Conservation (phyloP, 2,329 filamentous ascomycete species). For the Didymella lethalis region DNA sequence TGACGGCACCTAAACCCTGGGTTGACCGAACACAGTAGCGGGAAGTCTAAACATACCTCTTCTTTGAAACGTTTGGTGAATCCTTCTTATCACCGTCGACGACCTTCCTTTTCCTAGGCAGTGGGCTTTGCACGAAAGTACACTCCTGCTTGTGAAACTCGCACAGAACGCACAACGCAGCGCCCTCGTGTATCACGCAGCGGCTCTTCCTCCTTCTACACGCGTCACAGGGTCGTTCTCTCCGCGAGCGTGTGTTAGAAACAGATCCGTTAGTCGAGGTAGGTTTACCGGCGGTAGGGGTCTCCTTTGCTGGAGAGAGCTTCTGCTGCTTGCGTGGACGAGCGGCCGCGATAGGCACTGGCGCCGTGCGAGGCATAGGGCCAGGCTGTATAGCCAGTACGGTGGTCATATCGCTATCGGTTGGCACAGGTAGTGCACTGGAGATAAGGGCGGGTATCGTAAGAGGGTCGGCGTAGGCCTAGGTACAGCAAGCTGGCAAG, state of each 20-base stretch:
- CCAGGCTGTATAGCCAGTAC: slow-evolving; percentile 57
- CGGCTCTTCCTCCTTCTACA: slow-evolving; percentile 77
- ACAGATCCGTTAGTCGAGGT: slow-evolving; percentile 45
- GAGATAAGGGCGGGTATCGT: slow-evolving; percentile 40
- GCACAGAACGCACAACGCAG: slow-evolving; percentile 76
- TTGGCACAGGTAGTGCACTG: slow-evolving; percentile 30
- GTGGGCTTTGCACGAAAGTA: slow-evolving; percentile 78
- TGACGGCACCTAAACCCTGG: slow-evolving; percentile 21
- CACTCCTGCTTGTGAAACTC: slow-evolving; percentile 80
- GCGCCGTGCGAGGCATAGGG: slow-evolving; percentile 53
- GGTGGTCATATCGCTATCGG: slow-evolving; percentile 55
- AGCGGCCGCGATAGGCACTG: slow-evolving; percentile 57
- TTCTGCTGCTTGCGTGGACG: slow-evolving; percentile 52
- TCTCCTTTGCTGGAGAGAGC: slow-evolving; percentile 55
- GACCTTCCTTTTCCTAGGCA: slow-evolving; percentile 80
- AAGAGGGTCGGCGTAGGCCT: slow-evolving; percentile 31
- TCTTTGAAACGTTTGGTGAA: slow-evolving; percentile 64
- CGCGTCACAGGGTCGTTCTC: slow-evolving; percentile 64
- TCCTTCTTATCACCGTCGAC: slow-evolving; percentile 70
- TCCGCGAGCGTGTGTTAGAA: slow-evolving; percentile 51
- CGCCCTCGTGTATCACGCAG: slow-evolving; percentile 81
- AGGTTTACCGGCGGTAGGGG: slow-evolving; percentile 51
- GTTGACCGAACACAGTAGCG: slow-evolving; percentile 22
- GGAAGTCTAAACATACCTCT: slow-evolving; percentile 67
- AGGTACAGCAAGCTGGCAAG: slow-evolving; percentile 31